Percentiles rank a stretch among this genome's conserved stretches.
Conservation (phyloP, 2,329 filamentous ascomycete species). For the Byssoonygena ceratinophila region DNA sequence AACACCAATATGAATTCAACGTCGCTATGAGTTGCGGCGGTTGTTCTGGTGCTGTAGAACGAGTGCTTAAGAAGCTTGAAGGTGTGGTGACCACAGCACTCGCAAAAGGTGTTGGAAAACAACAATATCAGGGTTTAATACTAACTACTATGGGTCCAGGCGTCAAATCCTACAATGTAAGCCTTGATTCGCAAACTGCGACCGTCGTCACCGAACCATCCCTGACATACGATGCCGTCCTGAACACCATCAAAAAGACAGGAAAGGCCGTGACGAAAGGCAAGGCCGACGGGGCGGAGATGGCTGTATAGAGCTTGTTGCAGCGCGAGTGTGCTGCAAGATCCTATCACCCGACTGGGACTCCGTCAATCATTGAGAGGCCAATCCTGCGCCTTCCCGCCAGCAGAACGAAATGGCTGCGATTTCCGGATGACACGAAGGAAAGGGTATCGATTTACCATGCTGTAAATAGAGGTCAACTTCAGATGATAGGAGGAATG, state of each 20-base stretch:
- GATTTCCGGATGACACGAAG: neutral
- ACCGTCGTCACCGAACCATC: slow-evolving; percentile 59
- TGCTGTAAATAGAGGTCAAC: no score
- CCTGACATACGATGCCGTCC: slow-evolving; percentile 68
- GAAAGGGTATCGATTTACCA: no score
- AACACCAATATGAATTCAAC: slow-evolving; percentile 91
- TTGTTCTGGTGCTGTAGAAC: slow-evolving; percentile 87
- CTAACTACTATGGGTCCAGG: slow-evolving; percentile 41
- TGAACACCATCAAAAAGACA: slow-evolving; percentile 85
- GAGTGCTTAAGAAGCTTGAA: slow-evolving; percentile 83
- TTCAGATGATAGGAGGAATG: neutral
- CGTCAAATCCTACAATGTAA: slow-evolving; percentile 76
- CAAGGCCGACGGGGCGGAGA: slow-evolving; percentile 35
- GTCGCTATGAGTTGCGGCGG: slow-evolving; percentile 90
- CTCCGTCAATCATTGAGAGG: no score
- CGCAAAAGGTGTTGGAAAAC: neutral
- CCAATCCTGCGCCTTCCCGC: no score
- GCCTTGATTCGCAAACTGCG: slow-evolving; percentile 74
- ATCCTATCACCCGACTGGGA: no score
- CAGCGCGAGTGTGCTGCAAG: no score
- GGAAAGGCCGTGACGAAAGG: slow-evolving; percentile 76
- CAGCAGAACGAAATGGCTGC: no score
- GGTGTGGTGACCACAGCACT: slow-evolving; percentile 45
- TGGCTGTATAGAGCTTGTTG: slow-evolving; percentile 27
- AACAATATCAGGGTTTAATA: neutral